phyloP scores from a whole-genome alignment of 73 alveolate species.

The Paramecium sexaurelia region DNA sequence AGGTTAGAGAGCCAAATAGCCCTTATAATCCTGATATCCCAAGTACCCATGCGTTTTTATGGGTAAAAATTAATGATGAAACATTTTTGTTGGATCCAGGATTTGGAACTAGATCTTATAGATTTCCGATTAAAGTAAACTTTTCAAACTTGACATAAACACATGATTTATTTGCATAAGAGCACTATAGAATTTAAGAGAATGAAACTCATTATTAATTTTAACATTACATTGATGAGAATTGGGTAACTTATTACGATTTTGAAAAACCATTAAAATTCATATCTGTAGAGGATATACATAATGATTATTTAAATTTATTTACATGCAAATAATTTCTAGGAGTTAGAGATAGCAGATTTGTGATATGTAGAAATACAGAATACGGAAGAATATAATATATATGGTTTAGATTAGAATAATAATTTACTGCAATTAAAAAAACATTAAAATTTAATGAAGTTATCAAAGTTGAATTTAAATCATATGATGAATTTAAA shows the following conservation, averaged over 20 bases:
- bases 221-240: neutral
- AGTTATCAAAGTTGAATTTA: neutral
- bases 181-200: neutral
- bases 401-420: neutral
- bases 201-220: neutral
- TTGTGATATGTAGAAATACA: neutral
- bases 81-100: neutral
- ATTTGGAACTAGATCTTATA: neutral
- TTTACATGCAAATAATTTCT: neutral
- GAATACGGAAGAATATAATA: neutral
- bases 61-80: neutral
- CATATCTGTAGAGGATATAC: neutral
- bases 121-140: neutral
- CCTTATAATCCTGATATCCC: neutral
- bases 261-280: constrained; percentile 5
- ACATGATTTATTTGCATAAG: neutral
- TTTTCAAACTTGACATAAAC: neutral
- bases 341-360: neutral
- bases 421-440: neutral
- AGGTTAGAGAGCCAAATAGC: neutral
- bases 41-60: neutral
- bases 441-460: neutral
- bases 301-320: neutral
- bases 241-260: constrained; percentile 25
- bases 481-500: neutral